Conservation (phyloP, 257 asterid genomes). For the Capsicum chinense region DNA sequence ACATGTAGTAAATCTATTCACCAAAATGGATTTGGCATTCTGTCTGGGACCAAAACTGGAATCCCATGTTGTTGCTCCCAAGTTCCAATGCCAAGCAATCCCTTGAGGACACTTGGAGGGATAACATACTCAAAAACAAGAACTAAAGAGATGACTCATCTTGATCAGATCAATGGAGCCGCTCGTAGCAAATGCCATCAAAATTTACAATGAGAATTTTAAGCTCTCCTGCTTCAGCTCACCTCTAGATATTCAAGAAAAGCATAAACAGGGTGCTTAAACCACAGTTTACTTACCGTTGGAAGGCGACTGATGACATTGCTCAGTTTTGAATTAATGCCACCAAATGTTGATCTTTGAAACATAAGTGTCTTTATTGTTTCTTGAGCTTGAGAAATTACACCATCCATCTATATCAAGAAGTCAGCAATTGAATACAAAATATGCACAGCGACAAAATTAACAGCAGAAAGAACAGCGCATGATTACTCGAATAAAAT, state of each 20-base stretch:
- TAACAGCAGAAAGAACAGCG: neutral
- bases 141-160: neutral
- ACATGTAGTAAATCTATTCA: neutral
- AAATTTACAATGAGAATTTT: neutral
- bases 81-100: neutral
- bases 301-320: constrained; percentile 98
- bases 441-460: neutral
- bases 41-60: neutral
- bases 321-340: constrained; percentile 84
- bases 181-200: neutral
- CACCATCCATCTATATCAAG: constrained; percentile 77
- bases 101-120: neutral
- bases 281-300: constrained; percentile 54
- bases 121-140: neutral
- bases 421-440: constrained; percentile 21
- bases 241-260: neutral
- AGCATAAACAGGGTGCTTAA: neutral
- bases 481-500: neutral
- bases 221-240: neutral
- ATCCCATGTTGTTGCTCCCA: neutral
- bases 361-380: constrained; percentile 79
- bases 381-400: constrained; percentile 97
- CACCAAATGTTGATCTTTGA: constrained; percentile 94
- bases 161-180: neutral
- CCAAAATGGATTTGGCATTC: neutral